Evolutionary conservation across 768 basidiomycete species (phyloP).

Genomic region (Rhizopogon vesiculosus): DNA sequence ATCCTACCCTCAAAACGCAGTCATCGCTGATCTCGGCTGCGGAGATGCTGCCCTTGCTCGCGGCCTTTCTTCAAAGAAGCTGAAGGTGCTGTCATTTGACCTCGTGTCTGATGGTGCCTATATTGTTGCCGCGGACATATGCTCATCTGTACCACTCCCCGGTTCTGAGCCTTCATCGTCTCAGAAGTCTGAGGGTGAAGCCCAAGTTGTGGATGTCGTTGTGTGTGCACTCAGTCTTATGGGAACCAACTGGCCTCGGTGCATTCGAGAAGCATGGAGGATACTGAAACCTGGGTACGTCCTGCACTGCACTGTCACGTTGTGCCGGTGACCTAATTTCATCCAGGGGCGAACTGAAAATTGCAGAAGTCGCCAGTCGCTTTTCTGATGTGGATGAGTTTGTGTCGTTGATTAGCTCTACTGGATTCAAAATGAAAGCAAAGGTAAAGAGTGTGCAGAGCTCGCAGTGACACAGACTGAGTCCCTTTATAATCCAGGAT

Average conservation of each 20-base stretch:
- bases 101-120: slow-evolving; percentile 68
- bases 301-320: neutral
- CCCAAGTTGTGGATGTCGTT: slow-evolving; percentile 83
- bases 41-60: slow-evolving; percentile 89
- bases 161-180: slow-evolving; percentile 55
- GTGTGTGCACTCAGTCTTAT: slow-evolving; percentile 95
- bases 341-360: slow-evolving; percentile 71
- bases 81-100: slow-evolving; percentile 75
- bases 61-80: slow-evolving; percentile 61
- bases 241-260: slow-evolving; percentile 94
- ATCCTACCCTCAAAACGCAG: slow-evolving; percentile 55
- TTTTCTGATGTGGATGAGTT: slow-evolving; percentile 70
- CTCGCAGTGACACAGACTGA: neutral
- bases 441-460: slow-evolving; percentile 44
- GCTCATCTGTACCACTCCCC: slow-evolving; percentile 75
- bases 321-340: slow-evolving; percentile 1
- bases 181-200: slow-evolving; percentile 45
- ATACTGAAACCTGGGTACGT: slow-evolving; percentile 79
- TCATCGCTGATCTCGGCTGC: slow-evolving; percentile 93
- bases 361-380: slow-evolving; percentile 88
- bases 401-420: slow-evolving; percentile 48
- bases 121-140: slow-evolving; percentile 90
- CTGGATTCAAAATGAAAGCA: slow-evolving; percentile 69
- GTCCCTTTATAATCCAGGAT: slow-evolving; percentile 44
- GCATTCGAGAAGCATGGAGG: slow-evolving; percentile 86